Evolutionary conservation across 305 asterid genomes (phyloP).

Genomic region (Petunia hybrid): DNA sequence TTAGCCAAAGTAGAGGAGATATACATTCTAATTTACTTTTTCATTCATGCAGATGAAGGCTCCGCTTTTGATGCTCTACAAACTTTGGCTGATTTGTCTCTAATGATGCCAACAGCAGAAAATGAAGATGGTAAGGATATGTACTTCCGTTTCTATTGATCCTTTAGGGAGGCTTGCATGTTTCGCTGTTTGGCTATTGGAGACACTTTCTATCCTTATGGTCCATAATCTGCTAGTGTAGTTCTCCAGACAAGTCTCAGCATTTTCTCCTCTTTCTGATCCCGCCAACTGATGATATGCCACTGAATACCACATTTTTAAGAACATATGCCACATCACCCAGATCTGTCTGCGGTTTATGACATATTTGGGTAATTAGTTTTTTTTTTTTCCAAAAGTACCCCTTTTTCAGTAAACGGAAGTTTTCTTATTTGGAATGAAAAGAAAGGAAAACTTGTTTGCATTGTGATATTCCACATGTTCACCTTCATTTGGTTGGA

Average conservation of each 20-base stretch:
- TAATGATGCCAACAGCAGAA: slow-evolving; percentile 72
- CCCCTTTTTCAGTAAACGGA: slow-evolving; percentile 4
- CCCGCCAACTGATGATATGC: background rate
- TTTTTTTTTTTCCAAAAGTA: background rate
- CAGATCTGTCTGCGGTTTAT: slow-evolving; percentile 21
- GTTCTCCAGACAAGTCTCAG: background rate
- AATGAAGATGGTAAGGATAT: slow-evolving; percentile 66
- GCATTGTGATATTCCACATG: slow-evolving; percentile 14
- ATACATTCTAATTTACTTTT: slow-evolving; percentile 19
- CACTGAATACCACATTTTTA: background rate
- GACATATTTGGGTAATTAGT: slow-evolving; percentile 5
- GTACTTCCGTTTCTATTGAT: slow-evolving; percentile 11
- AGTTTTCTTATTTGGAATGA: slow-evolving; percentile 5
- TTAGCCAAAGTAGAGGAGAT: background rate
- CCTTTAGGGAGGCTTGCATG: slow-evolving; percentile 25
- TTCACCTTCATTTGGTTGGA: slow-evolving; percentile 20
- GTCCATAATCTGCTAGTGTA: slow-evolving; percentile 12
- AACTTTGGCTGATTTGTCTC: slow-evolving; percentile 83
- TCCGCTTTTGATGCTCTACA: slow-evolving; percentile 78
- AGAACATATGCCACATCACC: background rate
- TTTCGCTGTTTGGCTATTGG: slow-evolving; percentile 16
- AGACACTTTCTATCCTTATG: background rate
- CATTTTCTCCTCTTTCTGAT: background rate
- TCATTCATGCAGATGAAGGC: slow-evolving; percentile 68
- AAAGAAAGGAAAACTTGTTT: slow-evolving; percentile 8